Evolutionary conservation across 169 alveolate genomes (phyloP), one percentile per base, ranked within the genome.

Genomic region (Cytauxzoon felis): DNA sequence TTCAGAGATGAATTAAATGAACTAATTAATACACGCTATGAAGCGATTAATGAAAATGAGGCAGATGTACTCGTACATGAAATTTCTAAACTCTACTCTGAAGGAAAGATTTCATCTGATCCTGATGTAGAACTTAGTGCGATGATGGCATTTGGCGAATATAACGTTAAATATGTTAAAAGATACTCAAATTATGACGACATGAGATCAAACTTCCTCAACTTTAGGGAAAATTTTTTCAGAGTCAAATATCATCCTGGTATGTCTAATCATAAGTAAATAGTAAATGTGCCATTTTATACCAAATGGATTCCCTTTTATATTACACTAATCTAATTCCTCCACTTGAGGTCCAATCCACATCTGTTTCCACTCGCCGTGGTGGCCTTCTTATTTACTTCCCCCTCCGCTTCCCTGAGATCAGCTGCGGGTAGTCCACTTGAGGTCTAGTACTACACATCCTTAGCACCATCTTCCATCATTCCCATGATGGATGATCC

Each of bases 151-250:
- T 73, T 73, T 65, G 40, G 43, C 13, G 4, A 30, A 24, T 42
- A 64, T 34, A 50, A 45, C n/a, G 19, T n/a, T 29, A 21, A 11
- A 0, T 61, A 24, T 65, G 30, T 56, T 24, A 62, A 32, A 27
- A 34, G 13, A 16, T 66, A 73, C 62, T 54, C 24, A 24, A 53
- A 19, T 24, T 29, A 50, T 7, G 24, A 36, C n/a, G 78, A 48
- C 18, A 50, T 36, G 41, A 63, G 60, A 26, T 59, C 54, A n/a
- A 62, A 40, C 33, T 73, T 63, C 79, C 33, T 73, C 51, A 54
- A 48, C 30, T 76, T 21, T 60, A 38, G 80, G 5, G 51, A 33
- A 16, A 76, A 76, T 23, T 21, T 33, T 13, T 48, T 26, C 18
- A 34, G n/a, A n/a, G 38, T 65, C 9, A 34, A 43, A 26, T 18